phyloP scores from a whole-genome alignment of 2,329 filamentous ascomycete species.

The Fusarium sp. region DNA sequence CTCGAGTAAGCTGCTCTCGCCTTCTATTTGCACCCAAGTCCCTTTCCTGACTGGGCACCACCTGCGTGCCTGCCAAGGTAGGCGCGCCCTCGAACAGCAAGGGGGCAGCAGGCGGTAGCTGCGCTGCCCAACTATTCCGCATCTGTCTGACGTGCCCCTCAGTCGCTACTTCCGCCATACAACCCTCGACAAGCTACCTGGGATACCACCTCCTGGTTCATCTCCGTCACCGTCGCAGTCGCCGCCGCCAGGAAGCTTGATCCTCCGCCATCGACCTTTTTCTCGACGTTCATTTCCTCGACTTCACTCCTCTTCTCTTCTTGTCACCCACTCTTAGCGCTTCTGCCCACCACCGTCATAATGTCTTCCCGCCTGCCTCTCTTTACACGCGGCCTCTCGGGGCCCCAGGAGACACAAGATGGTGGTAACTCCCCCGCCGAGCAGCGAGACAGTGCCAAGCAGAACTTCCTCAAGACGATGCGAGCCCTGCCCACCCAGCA shows the following conservation, averaged over 20 bases:
- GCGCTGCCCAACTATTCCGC: slow-evolving; percentile 33
- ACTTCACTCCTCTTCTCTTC: background rate
- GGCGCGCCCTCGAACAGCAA: slow-evolving; percentile 4
- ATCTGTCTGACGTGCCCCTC: slow-evolving; percentile 47
- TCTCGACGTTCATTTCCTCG: slow-evolving; percentile 34
- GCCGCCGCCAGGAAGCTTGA: background rate
- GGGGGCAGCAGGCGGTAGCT: slow-evolving; percentile 9
- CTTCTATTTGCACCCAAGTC: no score
- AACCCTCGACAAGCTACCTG: slow-evolving; percentile 24
- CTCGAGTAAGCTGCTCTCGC: no score
- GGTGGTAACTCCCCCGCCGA: slow-evolving; percentile 79
- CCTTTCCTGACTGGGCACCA: background rate
- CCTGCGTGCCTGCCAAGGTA: slow-evolving; percentile 9
- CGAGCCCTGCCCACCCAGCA: slow-evolving; percentile 83
- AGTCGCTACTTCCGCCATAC: slow-evolving; percentile 22
- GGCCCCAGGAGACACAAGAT: slow-evolving; percentile 70
- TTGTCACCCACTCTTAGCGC: background rate
- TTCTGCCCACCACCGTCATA: slow-evolving; percentile 43
- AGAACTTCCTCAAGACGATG: slow-evolving; percentile 84
- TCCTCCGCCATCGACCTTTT: slow-evolving; percentile 13
- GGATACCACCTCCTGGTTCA: slow-evolving; percentile 29
- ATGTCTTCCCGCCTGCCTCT: slow-evolving; percentile 73
- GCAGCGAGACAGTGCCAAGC: slow-evolving; percentile 84
- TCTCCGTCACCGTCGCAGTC: slow-evolving; percentile 16
- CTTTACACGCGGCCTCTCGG: slow-evolving; percentile 75